Conservation (phyloP, 768 basidiomycete genomes). For the Boletellus emodensis region DNA sequence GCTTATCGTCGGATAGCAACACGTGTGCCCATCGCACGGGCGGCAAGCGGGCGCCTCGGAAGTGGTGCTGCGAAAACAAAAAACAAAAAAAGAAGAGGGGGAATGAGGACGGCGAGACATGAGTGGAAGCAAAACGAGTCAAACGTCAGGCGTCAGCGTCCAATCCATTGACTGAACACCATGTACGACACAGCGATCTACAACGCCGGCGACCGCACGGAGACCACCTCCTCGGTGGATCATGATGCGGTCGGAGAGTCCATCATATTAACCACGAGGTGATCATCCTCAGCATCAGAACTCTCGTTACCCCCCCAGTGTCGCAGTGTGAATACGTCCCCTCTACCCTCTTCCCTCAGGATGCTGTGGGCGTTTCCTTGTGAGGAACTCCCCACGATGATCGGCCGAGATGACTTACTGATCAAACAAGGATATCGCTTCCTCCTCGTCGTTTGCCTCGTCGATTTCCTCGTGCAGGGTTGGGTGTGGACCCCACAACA, state of each 20-base stretch:
- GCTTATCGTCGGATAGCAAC: not conserved
- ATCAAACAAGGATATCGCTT: slow-evolving; percentile 66
- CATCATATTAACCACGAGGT: slow-evolving; percentile 20
- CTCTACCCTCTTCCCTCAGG: slow-evolving; percentile 51
- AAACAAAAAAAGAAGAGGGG: no score
- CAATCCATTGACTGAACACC: no score
- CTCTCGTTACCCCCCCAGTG: slow-evolving; percentile 35
- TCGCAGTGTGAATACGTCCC: slow-evolving; percentile 51
- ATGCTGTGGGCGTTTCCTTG: slow-evolving; percentile 41
- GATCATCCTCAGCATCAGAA: slow-evolving; percentile 22
- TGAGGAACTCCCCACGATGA: slow-evolving; percentile 5
- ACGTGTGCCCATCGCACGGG: slow-evolving; percentile 15
- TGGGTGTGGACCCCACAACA: slow-evolving; percentile 25
- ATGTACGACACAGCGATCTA: slow-evolving; percentile 2
- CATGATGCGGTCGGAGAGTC: slow-evolving; percentile 16
- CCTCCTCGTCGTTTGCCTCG: slow-evolving; percentile 39
- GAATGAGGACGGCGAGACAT: no score
- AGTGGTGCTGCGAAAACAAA: not conserved
- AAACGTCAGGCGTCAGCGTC: no score
- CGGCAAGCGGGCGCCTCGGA: slow-evolving; percentile 5
- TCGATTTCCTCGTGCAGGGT: slow-evolving; percentile 28
- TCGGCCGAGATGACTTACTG: slow-evolving; percentile 45
- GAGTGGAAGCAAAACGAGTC: no score
- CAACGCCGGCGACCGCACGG: slow-evolving; percentile 3
- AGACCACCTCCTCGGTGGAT: slow-evolving; percentile 6